Conservation (phyloP, 140 eudicot species). For the Bidens hawaiensis region DNA sequence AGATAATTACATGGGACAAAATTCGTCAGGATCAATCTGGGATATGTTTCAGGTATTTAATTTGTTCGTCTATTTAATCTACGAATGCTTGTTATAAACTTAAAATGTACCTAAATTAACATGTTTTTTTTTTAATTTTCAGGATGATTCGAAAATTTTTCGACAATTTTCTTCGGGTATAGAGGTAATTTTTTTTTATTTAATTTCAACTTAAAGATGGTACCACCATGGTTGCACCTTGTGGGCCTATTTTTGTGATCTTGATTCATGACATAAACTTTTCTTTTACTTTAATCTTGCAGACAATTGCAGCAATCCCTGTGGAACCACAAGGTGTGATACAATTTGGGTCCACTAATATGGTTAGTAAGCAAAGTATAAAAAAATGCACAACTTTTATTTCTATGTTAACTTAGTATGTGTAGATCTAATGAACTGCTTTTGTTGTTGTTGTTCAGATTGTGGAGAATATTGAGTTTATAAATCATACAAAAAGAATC, state of each 20-base stretch:
- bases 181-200: constrained; percentile 44
- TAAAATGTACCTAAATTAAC: not conserved
- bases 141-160: constrained; percentile 53
- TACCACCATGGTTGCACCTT: constrained; percentile 19
- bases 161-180: constrained; percentile 68
- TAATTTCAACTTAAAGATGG: constrained; percentile 21
- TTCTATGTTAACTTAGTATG: not conserved
- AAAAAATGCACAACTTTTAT: not conserved
- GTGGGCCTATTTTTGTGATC: constrained; percentile 18
- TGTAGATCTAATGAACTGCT: constrained; percentile 19
- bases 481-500: constrained; percentile 45
- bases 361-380: constrained; percentile 44
- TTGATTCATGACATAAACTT: constrained; percentile 14
- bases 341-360: constrained; percentile 81
- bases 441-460: constrained; percentile 35
- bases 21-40: constrained; percentile 34
- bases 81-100: not conserved
- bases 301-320: constrained; percentile 90
- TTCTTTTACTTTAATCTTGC: constrained; percentile 31
- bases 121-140: not conserved
- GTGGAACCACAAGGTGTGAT: constrained; percentile 78
- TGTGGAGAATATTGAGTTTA: constrained; percentile 47
- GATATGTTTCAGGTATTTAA: constrained; percentile 51
- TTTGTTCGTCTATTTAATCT: not conserved
- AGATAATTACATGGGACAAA: constrained; percentile 37